These are phyloP conservation scores for Botryotinia convoluta DNA, from an alignment of 2,329 filamentous ascomycete genomes.

Conservation along the genomic window DNA sequence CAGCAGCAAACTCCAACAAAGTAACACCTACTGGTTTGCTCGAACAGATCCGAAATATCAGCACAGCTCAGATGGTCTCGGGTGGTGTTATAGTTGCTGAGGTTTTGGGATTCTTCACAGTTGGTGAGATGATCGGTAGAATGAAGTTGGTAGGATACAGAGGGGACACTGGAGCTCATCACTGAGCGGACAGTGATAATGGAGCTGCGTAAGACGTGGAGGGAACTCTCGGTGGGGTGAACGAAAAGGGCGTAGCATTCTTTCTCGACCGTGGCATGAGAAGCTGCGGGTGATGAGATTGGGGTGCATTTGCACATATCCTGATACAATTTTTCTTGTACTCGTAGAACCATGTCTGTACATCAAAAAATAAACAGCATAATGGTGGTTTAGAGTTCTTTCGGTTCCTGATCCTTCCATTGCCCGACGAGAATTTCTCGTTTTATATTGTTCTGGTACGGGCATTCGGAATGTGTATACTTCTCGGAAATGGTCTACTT, in stretches of 20 bases:
- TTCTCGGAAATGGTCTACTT: slow-evolving; percentile 1
- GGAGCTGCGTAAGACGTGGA: slow-evolving; percentile 4
- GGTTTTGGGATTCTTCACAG: slow-evolving; percentile 92
- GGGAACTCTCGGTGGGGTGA: neutral
- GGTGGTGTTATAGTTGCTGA: slow-evolving; percentile 80
- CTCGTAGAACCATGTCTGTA: slow-evolving; percentile 26
- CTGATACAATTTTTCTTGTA: slow-evolving; percentile 27
- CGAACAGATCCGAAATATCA: slow-evolving; percentile 64
- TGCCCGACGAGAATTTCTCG: neutral
- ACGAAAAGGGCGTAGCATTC: slow-evolving; percentile 19
- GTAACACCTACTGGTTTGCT: slow-evolving; percentile 55
- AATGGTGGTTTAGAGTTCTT: slow-evolving; percentile 28
- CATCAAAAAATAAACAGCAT: slow-evolving; percentile 34
- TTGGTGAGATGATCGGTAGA: slow-evolving; percentile 94
- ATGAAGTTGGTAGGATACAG: slow-evolving; percentile 94
- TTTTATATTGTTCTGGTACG: neutral
- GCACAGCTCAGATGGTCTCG: slow-evolving; percentile 65
- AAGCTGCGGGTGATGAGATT: slow-evolving; percentile 18
- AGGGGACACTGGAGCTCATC: slow-evolving; percentile 60
- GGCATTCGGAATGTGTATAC: neutral
- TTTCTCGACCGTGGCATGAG: slow-evolving; percentile 17
- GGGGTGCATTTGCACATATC: slow-evolving; percentile 26
- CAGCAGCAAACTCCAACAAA: slow-evolving; percentile 44
- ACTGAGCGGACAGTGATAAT: slow-evolving; percentile 43
- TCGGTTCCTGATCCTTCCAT: neutral